Base-by-base conservation (phyloP, 192 early-diverging fungal genomes). In the Blastocladiella britannica region DNA sequence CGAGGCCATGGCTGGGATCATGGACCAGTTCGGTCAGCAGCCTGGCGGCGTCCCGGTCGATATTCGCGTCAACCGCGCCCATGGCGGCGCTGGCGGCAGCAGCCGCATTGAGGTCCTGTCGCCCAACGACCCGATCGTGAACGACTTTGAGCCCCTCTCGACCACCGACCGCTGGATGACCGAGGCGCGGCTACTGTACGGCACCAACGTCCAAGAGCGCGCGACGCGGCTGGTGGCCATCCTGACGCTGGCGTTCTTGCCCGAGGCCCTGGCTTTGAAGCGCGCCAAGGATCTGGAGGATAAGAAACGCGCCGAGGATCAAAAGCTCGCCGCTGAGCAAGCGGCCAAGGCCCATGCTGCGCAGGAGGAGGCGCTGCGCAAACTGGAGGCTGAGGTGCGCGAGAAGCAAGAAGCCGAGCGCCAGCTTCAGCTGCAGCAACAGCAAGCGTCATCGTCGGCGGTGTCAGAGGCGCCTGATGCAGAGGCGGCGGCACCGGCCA, bases 401-500 rank as follows among this genome's bases (percentile, higher is more conserved):
- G 71, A 68, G 51, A 58, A 27, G 7, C 67, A 61, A 12, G 61
- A 70, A n/a, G 53, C 54, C 18, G 66, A 66, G 27, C 63, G 58
- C 22, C 28, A 60, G 7, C 52, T 58, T 20, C 27, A 56, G 5
- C 55, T 66, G 0, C 58, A 64, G 56, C 71, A 67, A 0, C 68
- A 29, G 55, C 28, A 62, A 4, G 55, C 57, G 15, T 59, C 63
- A 59, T 65, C 62, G 5, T 58, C 65, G 18, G 64, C 64, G 25
- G 43, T 55, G 15, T 30, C 54, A 24, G 31, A 18, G 9, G 29
- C 54, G 7, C 51, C 59, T 4, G 52, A 58, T 15, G 58, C 55
- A 12, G 53, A 58, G 43, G 23, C 51, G 18, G 55, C 62, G 24
- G 57, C 58, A 15, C 64, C 66, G 30, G 22, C 62, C 22, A 28